A percentile compares a stretch with the other conserved stretches of the same genome.
These are phyloP conservation scores for Gamarada debralockiae DNA, from an alignment of 495 filamentous ascomycete genomes.

Conservation along the genomic window DNA sequence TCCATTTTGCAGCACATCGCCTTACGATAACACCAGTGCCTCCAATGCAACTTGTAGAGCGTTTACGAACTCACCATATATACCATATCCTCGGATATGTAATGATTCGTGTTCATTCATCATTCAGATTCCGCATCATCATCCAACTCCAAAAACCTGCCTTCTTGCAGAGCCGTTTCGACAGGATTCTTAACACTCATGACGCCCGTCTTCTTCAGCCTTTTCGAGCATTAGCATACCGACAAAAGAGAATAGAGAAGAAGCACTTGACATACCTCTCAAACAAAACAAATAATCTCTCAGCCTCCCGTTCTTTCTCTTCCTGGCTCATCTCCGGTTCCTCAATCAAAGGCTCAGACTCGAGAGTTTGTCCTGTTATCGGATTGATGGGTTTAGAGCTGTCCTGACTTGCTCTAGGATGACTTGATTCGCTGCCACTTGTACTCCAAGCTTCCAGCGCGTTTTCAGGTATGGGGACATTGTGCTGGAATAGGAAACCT, in stretches of 20 bases:
- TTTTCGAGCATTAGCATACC: slow-evolving; percentile 32
- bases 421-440: slow-evolving; percentile 22
- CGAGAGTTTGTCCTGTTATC: slow-evolving; percentile 81
- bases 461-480: slow-evolving; percentile 68
- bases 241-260: slow-evolving; percentile 8
- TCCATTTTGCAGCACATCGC: too few relatives aligned
- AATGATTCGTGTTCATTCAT: background rate
- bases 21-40: too few relatives aligned
- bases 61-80: too few relatives aligned
- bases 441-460: slow-evolving; percentile 55
- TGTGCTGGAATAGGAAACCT: slow-evolving; percentile 79
- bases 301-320: slow-evolving; percentile 91
- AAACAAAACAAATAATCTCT: slow-evolving; percentile 90
- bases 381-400: slow-evolving; percentile 58
- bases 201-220: slow-evolving; percentile 77
- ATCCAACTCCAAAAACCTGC: slow-evolving; percentile 70
- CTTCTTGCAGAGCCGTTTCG: slow-evolving; percentile 66
- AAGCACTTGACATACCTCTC: slow-evolving; percentile 58
- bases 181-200: slow-evolving; percentile 85
- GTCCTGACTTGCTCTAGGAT: slow-evolving; percentile 26
- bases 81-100: too few relatives aligned
- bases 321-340: slow-evolving; percentile 77
- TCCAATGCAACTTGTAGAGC: too few relatives aligned
- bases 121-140: slow-evolving; percentile 30
- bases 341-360: slow-evolving; percentile 56